Evolutionary conservation across 2,329 filamentous ascomycete genomes (phyloP), one percentile per base, ranked within the genome.

Genomic region (Dactylellina sp.): DNA sequence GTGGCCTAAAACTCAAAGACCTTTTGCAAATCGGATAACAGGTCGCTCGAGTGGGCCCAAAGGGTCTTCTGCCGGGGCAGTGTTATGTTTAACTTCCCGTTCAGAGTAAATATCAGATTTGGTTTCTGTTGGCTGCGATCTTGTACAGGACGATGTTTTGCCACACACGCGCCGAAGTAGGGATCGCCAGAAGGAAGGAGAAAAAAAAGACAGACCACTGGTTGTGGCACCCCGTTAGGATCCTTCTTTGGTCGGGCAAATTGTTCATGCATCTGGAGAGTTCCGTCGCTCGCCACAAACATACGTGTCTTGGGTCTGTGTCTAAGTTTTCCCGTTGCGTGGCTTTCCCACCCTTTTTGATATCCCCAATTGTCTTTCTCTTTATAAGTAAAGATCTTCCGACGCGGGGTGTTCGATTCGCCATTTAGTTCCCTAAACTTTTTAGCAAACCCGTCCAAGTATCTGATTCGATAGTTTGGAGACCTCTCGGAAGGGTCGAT

Each of bases 381-480:
- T 35, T 57, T 63, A 57, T 59, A 52, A 53, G 66, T 24, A 63
- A 63, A 63, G 49, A 71, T 63, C 50, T 63, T 63, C 65, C 44
- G 39, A 39, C 35, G n/a, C 44, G 39, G 24, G 50, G 20, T 46
- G 18, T 44, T 32, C 46, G 16, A 61, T 24, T 35, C 25, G 25
- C 46, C 25, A 60, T 35, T 18, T 22, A 20, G 14, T 7, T 50
- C 7, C 20, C 46, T 16, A 11, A 49, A 56, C 7, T 39, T 42
- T 14, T 12, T 32, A 32, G 40, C 42, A 59, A 22, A 42, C 32
- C 14, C 47, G 18, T 32, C 20, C n/a, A n/a, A n/a, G n/a, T n/a
- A n/a, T n/a, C n/a, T n/a, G n/a, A n/a, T n/a, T n/a, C 37, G 39
- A 65, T 57, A 49, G 35, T 37, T 70, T 37, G 40, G 37, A 47